phyloP scores from a whole-genome alignment of 2,329 filamentous ascomycete species.

The Rutstroemia sp. region DNA sequence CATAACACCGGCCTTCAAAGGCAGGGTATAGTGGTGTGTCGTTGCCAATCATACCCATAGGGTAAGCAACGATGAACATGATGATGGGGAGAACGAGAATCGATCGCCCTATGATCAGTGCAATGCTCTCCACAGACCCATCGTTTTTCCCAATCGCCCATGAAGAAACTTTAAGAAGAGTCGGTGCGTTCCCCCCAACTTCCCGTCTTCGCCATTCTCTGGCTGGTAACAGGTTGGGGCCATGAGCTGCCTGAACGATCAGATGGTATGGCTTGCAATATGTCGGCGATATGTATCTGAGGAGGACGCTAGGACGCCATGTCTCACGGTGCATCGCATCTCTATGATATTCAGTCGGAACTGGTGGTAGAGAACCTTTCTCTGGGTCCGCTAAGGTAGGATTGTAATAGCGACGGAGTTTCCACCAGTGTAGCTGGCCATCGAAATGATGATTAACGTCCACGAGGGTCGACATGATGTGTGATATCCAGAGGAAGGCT shows the following conservation, averaged over 20 bases:
- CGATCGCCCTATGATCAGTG: conserved; percentile 2
- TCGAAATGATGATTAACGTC: conserved; percentile 10
- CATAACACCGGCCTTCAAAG: conserved; percentile 8
- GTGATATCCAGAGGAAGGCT: not conserved
- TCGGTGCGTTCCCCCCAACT: conserved; percentile 6
- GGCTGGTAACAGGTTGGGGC: not conserved
- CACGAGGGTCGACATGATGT: not conserved
- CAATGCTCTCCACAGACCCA: not conserved
- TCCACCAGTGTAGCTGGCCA: conserved; percentile 5
- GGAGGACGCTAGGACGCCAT: conserved; percentile 8
- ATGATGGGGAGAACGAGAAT: conserved; percentile 8
- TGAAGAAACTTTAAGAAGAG: conserved; percentile 5
- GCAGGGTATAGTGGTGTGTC: not conserved
- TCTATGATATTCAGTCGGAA: conserved; percentile 2
- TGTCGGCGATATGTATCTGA: conserved; percentile 9
- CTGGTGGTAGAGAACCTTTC: conserved; percentile 1
- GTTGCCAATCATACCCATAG: not conserved
- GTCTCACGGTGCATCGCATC: conserved; percentile 8
- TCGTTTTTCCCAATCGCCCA: conserved; percentile 7
- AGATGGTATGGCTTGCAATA: conserved; percentile 10
- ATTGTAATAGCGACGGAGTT: conserved; percentile 1
- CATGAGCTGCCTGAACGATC: conserved; percentile 7
- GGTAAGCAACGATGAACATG: conserved; percentile 1
- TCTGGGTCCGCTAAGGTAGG: conserved; percentile 6
- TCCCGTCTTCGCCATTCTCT: conserved; percentile 7